Evolutionary conservation across 495 filamentous ascomycete genomes (phyloP), one percentile per base, ranked within the genome.

Genomic region (Aspergillus incahuasiensis): DNA sequence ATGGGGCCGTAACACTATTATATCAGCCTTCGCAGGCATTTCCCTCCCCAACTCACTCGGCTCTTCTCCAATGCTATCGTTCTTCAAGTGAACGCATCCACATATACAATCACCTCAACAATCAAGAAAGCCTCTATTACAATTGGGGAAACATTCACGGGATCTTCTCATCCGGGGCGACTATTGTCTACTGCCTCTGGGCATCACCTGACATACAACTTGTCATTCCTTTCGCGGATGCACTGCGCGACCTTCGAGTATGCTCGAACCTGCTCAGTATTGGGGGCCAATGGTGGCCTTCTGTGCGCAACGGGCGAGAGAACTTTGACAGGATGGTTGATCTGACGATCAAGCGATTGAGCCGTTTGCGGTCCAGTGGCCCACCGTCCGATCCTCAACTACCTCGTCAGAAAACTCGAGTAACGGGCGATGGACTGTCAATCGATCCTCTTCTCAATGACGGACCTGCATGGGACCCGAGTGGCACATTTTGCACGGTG

Each of bases 191-290:
- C 48, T 66, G 61, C 44, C 49, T 59, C 30, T 66, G 64, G 61
- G 58, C 58, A 0, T 63, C 60, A 4, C 61, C 52, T n/a, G 61
- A 55, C 5, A 15, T 63, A 15, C 60, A 66, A 34, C 44, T 24
- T 0, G 45, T 44, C 1, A 40, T 58, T 3, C 63, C 63, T 0
- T 63, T 66, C 25, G 49, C 58, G n/a, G 57, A 63, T 30, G 52
- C 57, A 2, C 45, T 66, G 39, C 52, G 61, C n/a, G 61, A 63
- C 39, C 49, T 66, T n/a, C 63, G 63, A 16, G 61, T 52, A 15
- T 66, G 64, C 24, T 66, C 64, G 2, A 66, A 66, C 22, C 64
- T 62, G 15, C 64, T 66, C 18, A 66, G 64, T 40, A 66, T 66
- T 25, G 61, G 63, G 2, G 54, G 63, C 12, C 63, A 66, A 22